phyloP scores from a whole-genome alignment of 139 green algal genomes.

The Tetradesmus obliquus region DNA sequence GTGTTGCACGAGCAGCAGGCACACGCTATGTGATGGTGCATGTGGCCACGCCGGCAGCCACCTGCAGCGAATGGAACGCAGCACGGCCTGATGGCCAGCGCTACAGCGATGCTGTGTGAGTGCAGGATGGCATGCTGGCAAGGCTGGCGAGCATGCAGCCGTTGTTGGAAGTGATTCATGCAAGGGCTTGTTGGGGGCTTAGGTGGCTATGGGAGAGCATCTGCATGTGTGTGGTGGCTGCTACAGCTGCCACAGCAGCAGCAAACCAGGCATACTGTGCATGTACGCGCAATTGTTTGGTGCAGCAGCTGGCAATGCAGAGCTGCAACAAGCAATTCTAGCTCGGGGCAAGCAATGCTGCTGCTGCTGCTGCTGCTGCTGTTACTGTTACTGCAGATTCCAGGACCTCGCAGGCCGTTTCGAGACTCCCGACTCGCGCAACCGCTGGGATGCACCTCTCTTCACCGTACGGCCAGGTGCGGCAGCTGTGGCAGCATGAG shows the following conservation, averaged over 20 bases:
- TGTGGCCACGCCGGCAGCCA: slow-evolving; percentile 71
- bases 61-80: slow-evolving; percentile 79
- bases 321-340: too few relatives aligned
- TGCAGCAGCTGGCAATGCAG: too few relatives aligned
- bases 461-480: slow-evolving; percentile 69
- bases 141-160: neutral
- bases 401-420: slow-evolving; percentile 77
- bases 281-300: too few relatives aligned
- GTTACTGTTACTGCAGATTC: slow-evolving; percentile 8
- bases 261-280: neutral
- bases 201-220: neutral
- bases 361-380: neutral
- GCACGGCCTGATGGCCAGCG: slow-evolving; percentile 43
- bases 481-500: neutral
- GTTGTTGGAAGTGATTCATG: too few relatives aligned
- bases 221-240: neutral
- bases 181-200: too few relatives aligned
- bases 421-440: slow-evolving; percentile 86
- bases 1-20: slow-evolving; percentile 81
- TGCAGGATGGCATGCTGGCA: neutral
- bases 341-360: too few relatives aligned
- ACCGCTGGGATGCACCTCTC: slow-evolving; percentile 93
- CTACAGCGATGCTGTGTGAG: slow-evolving; percentile 58
- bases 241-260: neutral
- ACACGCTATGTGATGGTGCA: slow-evolving; percentile 91